Conservation (phyloP, 169 alveolate species). For the Eimeria maxima region DNA sequence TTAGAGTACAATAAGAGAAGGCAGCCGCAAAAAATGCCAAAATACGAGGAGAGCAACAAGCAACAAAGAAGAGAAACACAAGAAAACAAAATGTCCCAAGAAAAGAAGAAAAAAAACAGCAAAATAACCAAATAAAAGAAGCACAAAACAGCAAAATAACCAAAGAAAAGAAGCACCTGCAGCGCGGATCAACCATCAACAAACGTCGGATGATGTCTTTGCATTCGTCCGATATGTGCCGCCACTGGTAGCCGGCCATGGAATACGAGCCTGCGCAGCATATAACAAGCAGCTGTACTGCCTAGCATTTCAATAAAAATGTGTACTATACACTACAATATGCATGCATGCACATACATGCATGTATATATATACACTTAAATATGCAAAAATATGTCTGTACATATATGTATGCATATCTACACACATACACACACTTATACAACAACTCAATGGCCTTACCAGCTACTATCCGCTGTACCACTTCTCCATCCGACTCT, state of each 20-base stretch:
- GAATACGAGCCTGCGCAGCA: slow-evolving; percentile 82
- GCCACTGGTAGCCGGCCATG: slow-evolving; percentile 90
- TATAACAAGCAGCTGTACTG: background rate
- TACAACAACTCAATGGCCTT: background rate
- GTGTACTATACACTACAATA: too few relatives aligned
- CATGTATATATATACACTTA: too few relatives aligned
- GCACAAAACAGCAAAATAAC: background rate
- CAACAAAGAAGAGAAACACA: too few relatives aligned
- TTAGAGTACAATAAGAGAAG: too few relatives aligned
- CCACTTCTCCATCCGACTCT: slow-evolving; percentile 59
- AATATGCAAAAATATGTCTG: too few relatives aligned
- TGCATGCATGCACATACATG: too few relatives aligned
- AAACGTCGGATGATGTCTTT: slow-evolving; percentile 94
- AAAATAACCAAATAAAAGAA: background rate
- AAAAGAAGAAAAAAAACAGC: too few relatives aligned
- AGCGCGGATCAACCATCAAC: slow-evolving; percentile 85
- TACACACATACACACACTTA: too few relatives aligned
- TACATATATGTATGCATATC: too few relatives aligned
- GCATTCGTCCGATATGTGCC: slow-evolving; percentile 94
- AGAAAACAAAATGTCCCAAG: too few relatives aligned
- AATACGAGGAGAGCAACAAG: too few relatives aligned
- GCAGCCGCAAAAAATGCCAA: too few relatives aligned
- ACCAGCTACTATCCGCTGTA: slow-evolving; percentile 66
- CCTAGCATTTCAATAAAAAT: background rate
- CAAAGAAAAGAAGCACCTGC: background rate